phyloP scores from a whole-genome alignment of 371 early-diverging fungal species.

The Gilbertella persicaria region DNA sequence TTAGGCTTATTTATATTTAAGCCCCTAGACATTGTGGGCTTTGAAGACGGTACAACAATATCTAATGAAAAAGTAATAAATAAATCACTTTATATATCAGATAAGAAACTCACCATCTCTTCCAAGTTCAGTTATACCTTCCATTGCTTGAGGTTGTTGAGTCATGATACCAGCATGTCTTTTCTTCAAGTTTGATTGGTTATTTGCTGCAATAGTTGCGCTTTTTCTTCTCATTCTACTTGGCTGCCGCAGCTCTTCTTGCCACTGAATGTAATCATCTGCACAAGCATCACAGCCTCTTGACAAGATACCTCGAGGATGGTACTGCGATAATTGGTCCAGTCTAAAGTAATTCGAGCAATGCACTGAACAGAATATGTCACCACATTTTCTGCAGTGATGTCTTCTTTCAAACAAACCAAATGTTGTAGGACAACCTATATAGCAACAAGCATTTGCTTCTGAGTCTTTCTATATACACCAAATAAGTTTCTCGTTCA shows the following conservation, averaged over 20 bases:
- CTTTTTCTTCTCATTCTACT: conserved; percentile 1
- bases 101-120: conserved; percentile 42
- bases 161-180: conserved; percentile 49
- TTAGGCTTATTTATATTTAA: conserved; percentile 23
- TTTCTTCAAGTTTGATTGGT: conserved; percentile 4
- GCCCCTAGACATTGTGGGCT: conserved; percentile 18
- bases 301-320: conserved; percentile 38
- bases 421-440: conserved; percentile 37
- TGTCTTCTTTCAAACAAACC: conserved; percentile 53
- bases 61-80: conserved; percentile 24
- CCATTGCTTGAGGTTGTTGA: conserved; percentile 51
- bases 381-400: conserved; percentile 55
- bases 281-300: conserved; percentile 50
- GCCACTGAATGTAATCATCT: conserved; percentile 34
- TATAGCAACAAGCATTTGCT: conserved; percentile 29
- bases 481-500: not conserved
- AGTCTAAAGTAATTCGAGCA: conserved; percentile 52
- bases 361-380: conserved; percentile 49
- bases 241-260: conserved; percentile 22
- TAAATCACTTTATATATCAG: not conserved
- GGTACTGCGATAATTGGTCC: conserved; percentile 43
- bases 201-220: conserved; percentile 10
- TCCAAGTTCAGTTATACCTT: conserved; percentile 51
- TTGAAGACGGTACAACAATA: conserved; percentile 34
- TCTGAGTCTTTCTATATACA: conserved; percentile 43